A percentile compares a stretch with the other conserved stretches of the same genome.
Evolutionary conservation across 805 yeast species (phyloP).

Genomic region (Candida easanensis): DNA sequence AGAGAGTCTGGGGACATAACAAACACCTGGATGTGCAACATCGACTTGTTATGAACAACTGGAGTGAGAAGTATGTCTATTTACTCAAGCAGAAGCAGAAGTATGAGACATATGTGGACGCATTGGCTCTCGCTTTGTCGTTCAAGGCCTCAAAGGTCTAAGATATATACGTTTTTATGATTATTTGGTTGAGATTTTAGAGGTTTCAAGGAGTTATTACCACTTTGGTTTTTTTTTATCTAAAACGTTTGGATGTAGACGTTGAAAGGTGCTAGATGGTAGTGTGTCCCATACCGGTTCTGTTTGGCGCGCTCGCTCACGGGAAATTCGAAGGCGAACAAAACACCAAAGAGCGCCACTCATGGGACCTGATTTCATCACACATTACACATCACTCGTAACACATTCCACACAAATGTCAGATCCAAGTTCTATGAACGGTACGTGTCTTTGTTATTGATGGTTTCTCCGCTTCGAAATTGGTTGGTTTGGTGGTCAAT

Average conservation of each 20-base stretch:
- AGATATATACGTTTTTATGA: too few relatives aligned
- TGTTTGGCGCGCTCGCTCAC: too few relatives aligned
- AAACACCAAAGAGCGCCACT: too few relatives aligned
- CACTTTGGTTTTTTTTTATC: too few relatives aligned
- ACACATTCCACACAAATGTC: slow-evolving; percentile 42
- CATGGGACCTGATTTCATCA: too few relatives aligned
- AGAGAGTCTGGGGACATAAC: slow-evolving; percentile 32
- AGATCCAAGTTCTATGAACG: slow-evolving; percentile 77
- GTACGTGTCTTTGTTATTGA: slow-evolving; percentile 34
- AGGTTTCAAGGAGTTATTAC: too few relatives aligned
- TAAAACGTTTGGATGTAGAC: too few relatives aligned
- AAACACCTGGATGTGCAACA: slow-evolving; percentile 16
- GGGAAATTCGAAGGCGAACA: too few relatives aligned
- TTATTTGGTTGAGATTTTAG: too few relatives aligned
- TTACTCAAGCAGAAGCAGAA: slow-evolving; percentile 35
- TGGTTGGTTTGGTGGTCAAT: not conserved
- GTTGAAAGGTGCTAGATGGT: too few relatives aligned
- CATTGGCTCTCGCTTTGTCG: slow-evolving; percentile 30
- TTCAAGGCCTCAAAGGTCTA: slow-evolving; percentile 24
- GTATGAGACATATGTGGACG: slow-evolving; percentile 32
- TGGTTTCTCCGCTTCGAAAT: not conserved
- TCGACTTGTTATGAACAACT: slow-evolving; percentile 37
- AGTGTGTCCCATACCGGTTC: too few relatives aligned
- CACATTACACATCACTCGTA: too few relatives aligned
- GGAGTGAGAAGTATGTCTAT: slow-evolving; percentile 39